Base-by-base conservation (phyloP, 768 basidiomycete genomes). In the Trametes cinnabarina region DNA sequence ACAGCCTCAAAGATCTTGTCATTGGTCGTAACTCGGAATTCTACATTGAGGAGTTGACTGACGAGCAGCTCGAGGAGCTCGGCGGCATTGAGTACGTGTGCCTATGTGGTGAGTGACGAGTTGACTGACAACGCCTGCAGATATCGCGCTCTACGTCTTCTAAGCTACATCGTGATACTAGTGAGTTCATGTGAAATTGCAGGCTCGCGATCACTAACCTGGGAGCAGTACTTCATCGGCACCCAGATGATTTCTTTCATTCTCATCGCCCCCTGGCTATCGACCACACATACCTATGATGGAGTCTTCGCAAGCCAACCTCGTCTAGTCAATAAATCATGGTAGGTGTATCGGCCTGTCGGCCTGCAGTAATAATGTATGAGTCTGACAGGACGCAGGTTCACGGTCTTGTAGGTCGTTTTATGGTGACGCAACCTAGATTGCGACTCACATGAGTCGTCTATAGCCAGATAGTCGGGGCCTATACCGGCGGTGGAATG, bases 401-500 rank as follows among this genome's bases (percentile, higher is more conserved):
- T 59, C 44, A 39, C 54, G 1, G 3, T 53, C 2, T 63, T 63
- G 57, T 59, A 55, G n/a, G 62, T 59, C 4, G 2, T 19, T 15
- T 7, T 32, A 6, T 7, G 6, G 30, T 6, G 30, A 7, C 12
- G 12, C 12, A 12, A 9, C 19, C 22, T 19, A 15, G 0, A 32
- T 5, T 26, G 39, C 19, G 32, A 22, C 19, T 23, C 17, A 15
- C 32, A 9, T 22, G 20, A 43, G 11, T 4, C 6, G 2, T 4
- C 7, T 12, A 10, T 26, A 66, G 64, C 40, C 66, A 68, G 30
- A 48, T 66, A 17, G 64, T 67, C 4, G 64, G 64, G 0, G 77
- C 79, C 1, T 90, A 86, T 66, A 84, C 84, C 1, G 88, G 87
- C 50, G 82, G 83, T n/a, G 89, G 90, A 0, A 77, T 87, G 62